Percentiles rank a stretch among this genome's conserved stretches.
These are phyloP conservation scores for Suaeda aralocaspica DNA, from an alignment of 148 eudicot species.

Conservation along the genomic window DNA sequence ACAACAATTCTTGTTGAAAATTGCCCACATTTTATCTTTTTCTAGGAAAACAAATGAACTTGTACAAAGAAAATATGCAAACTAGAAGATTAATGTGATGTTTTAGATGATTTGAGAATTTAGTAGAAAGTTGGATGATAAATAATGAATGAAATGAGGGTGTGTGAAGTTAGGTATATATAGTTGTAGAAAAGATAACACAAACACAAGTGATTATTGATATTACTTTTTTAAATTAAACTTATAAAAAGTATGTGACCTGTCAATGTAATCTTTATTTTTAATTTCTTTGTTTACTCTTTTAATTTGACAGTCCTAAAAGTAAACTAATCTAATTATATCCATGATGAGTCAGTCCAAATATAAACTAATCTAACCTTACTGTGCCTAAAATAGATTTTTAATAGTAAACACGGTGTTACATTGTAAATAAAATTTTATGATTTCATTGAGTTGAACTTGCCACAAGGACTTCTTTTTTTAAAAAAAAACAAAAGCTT, in stretches of 20 bases:
- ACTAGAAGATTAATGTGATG: background rate
- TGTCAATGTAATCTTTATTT: background rate
- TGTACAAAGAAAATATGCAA: background rate
- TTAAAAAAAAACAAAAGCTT: too few relatives aligned
- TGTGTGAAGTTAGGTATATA: slow-evolving; percentile 17
- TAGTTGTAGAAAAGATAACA: slow-evolving; percentile 1
- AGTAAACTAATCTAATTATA: too few relatives aligned
- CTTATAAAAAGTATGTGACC: background rate
- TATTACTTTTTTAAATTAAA: background rate
- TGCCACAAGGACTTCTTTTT: too few relatives aligned
- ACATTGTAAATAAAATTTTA: too few relatives aligned
- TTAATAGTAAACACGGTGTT: too few relatives aligned
- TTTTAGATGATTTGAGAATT: too few relatives aligned
- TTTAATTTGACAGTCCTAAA: background rate
- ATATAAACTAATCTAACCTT: too few relatives aligned
- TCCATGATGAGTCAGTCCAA: too few relatives aligned
- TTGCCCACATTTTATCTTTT: slow-evolving; percentile 55
- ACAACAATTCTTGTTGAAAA: slow-evolving; percentile 62
- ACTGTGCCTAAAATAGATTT: too few relatives aligned
- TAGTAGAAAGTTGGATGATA: background rate
- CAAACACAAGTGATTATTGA: background rate
- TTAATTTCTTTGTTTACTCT: background rate
- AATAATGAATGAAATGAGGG: slow-evolving; percentile 7
- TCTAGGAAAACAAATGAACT: background rate
- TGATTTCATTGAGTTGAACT: too few relatives aligned